Base-by-base conservation (phyloP, 192 early-diverging fungal species). In the Linnemannia zychae region DNA sequence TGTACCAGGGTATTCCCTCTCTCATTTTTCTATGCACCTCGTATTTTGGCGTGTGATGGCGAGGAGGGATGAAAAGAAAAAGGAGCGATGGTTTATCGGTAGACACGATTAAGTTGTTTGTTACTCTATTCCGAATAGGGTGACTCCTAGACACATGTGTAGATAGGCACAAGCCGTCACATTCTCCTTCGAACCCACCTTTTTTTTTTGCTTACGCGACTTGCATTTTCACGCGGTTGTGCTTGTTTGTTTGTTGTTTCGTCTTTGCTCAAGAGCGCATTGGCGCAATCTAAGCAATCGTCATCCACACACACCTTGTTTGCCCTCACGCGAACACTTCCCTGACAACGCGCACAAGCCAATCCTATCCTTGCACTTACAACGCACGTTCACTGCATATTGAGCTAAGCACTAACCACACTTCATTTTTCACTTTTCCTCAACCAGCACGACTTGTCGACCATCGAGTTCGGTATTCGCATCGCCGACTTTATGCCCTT, bases 401-500 rank as follows among this genome's bases (percentile, higher is more conserved):
- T 24, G 57, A 53, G 31, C 46, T 24, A 24, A 31, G 6, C 20
- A 44, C 71, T 71, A 57, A 71, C 53, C 16, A 53, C 24, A 18
- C 24, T 0, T 77, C 16, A 9, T 24, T 34, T 44, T 49, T 47
- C 66, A 31, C 20, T 12, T 34, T 15, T 15, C 33, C 20, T 71
- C 34, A 70, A 31, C 6, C 60, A 85, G 83, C 83, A 85, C 40
- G 78, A 79, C 63, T 50, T 85, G 33, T 85, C 83, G 1, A 85
- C 78, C 18, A 87, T 94, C 67, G 92, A 94, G 73, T 93, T 94
- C 81, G 93, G 92, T 48, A 92, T 92, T 71, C 87, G 91, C 60
- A 88, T 92, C 47, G 87, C 88, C 33, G 92, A 91, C 44, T 91
- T 90, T 78, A 88, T 84, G 82, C 91, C 90, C 3, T 81, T 94